Base-by-base conservation (phyloP, 164 flowering plant species). In the Chloranthus sessilifolius region DNA sequence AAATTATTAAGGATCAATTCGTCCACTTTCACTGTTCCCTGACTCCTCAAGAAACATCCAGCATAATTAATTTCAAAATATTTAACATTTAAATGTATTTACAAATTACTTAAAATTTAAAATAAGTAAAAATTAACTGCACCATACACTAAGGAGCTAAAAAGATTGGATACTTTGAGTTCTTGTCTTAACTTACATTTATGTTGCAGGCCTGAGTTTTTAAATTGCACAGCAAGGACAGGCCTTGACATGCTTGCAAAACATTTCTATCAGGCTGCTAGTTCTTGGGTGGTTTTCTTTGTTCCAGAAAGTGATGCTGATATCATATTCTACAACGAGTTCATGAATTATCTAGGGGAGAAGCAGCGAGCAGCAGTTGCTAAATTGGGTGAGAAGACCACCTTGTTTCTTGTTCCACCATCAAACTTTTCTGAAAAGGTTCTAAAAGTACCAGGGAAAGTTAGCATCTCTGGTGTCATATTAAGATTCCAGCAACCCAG, bases 171-270 rank as follows among this genome's bases (percentile, higher is more conserved):
- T n/a, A n/a, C n/a, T n/a, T n/a, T n/a, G n/a, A n/a, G n/a, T n/a
- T n/a, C n/a, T n/a, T n/a, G n/a, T n/a, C n/a, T n/a, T n/a, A n/a
- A n/a, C n/a, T n/a, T n/a, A n/a, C n/a, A n/a, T n/a, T n/a, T n/a
- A n/a, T 71, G 47, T 45, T 67, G 63, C 85, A 92, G 98, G 77
- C 98, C 98, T 21, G 88, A 79, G 42, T 70, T 74, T 44, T 57
- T 92, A 43, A 81, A 92, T 64, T 92, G 98, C 79, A 88, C 90
- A 2, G 96, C 98, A 34, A 79, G 96, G 63, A 92, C 98, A 40
- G 77, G 85, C 42, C 69, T 92, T 43, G 96, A 92, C 63, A 88
- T 85, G 96, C 98, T 92, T 45, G 81, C 86, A n/a, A 88, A 92
- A 64, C 95, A 92, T 67, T 92, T 82, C 62, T 80, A 80, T 59